Evolutionary conservation across 2,329 filamentous ascomycete species (phyloP).

Genomic region (Cercospora sp.): DNA sequence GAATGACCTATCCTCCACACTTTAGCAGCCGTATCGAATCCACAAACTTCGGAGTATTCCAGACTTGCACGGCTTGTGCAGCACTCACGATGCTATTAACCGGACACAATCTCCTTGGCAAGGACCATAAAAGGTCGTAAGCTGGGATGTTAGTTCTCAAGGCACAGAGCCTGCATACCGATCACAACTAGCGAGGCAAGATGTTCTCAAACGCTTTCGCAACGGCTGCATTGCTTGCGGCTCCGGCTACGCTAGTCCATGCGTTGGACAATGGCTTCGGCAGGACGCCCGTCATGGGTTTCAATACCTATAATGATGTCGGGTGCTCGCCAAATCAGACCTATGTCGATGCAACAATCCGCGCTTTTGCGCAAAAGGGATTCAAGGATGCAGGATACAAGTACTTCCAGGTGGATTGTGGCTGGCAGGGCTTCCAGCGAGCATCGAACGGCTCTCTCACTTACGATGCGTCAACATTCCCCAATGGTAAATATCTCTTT

Average conservation of each 20-base stretch:
- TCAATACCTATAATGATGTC: constrained; percentile 34
- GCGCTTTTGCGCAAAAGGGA: constrained; percentile 23
- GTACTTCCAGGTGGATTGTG: constrained; percentile 60
- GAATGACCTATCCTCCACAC: not conserved
- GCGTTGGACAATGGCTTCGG: constrained; percentile 35
- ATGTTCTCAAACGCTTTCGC: constrained; percentile 10
- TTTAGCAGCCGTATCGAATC: not conserved
- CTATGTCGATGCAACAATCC: constrained; percentile 27
- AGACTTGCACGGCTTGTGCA: not conserved
- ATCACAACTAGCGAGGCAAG: not conserved
- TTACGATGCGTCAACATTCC: constrained; percentile 55
- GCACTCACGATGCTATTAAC: not conserved
- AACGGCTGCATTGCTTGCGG: constrained; percentile 5
- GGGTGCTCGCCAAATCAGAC: constrained; percentile 30
- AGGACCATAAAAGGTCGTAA: not conserved
- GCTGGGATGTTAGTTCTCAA: not conserved
- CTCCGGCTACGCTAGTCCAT: constrained; percentile 9
- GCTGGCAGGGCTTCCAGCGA: constrained; percentile 51
- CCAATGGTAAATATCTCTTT: constrained; percentile 42
- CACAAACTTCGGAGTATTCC: not conserved
- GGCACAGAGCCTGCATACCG: not conserved
- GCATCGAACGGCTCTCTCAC: constrained; percentile 50
- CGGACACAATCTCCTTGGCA: not conserved
- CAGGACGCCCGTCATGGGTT: constrained; percentile 33
- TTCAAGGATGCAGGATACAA: constrained; percentile 50